These are phyloP conservation scores for Solanum pimpinellifolium DNA, from an alignment of 257 asterid genomes.

Conservation along the genomic window DNA sequence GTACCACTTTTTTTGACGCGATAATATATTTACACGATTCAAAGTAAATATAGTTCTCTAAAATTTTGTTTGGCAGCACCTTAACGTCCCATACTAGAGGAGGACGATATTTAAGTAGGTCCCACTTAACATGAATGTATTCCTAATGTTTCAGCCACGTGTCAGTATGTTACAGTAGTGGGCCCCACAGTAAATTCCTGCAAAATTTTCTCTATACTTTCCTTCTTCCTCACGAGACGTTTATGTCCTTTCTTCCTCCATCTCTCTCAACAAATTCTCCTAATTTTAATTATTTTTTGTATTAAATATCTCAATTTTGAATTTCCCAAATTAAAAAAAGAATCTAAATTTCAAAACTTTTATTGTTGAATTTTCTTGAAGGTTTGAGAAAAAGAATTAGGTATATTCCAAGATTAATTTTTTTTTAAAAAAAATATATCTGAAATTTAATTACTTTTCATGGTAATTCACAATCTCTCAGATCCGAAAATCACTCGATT, in stretches of 20 bases:
- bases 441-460: neutral
- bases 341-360: neutral
- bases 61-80: neutral
- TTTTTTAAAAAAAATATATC: neutral
- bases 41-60: neutral
- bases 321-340: neutral
- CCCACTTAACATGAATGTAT: conserved; percentile 1
- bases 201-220: neutral
- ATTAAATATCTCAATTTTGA: neutral
- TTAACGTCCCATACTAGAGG: neutral
- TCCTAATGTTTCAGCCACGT: conserved; percentile 10
- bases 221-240: conserved; percentile 33
- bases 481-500: conserved; percentile 40
- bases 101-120: neutral
- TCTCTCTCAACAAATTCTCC: neutral
- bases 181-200: conserved; percentile 11
- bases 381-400: neutral
- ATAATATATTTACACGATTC: neutral
- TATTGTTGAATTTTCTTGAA: neutral
- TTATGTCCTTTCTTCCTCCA: neutral
- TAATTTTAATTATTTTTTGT: neutral
- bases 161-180: neutral
- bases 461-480: conserved; percentile 27
- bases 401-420: neutral
- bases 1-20: neutral